Conservation (phyloP, 495 filamentous ascomycete species). For the Penicillium roqueforti region DNA sequence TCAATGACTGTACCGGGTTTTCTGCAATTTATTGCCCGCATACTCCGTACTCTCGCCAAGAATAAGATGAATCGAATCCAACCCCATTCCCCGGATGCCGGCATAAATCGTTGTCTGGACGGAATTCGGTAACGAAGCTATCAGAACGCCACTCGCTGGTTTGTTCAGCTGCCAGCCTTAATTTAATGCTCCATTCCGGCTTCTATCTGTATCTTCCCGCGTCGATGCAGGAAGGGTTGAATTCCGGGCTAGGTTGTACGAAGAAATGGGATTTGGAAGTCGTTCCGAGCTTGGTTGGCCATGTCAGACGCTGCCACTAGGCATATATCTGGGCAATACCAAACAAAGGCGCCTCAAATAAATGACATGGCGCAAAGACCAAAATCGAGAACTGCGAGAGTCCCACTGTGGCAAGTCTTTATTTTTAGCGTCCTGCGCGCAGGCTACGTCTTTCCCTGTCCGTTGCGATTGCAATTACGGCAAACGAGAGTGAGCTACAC, state of each 20-base stretch:
- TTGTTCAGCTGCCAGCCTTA: neutral
- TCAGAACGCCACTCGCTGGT: neutral
- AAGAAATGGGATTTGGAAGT: neutral
- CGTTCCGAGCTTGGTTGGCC: neutral
- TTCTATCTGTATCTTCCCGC: neutral
- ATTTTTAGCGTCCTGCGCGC: no score
- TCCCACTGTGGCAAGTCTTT: neutral
- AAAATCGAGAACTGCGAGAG: no score
- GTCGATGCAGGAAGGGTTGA: neutral
- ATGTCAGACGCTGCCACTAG: neutral
- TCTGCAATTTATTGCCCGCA: no score
- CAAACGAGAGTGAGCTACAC: neutral
- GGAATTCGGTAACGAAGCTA: no score
- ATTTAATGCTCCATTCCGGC: neutral
- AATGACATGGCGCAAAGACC: no score
- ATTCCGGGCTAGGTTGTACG: neutral
- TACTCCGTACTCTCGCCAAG: no score
- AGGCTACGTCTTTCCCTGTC: no score
- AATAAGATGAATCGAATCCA: neutral
- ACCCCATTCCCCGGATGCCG: neutral
- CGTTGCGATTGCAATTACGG: neutral
- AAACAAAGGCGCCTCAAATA: no score
- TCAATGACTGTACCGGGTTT: no score
- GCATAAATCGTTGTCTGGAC: neutral
- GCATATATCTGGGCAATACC: no score